Base-by-base conservation (phyloP, 352 stramenopile genomes). In the Phytophthora melonis region DNA sequence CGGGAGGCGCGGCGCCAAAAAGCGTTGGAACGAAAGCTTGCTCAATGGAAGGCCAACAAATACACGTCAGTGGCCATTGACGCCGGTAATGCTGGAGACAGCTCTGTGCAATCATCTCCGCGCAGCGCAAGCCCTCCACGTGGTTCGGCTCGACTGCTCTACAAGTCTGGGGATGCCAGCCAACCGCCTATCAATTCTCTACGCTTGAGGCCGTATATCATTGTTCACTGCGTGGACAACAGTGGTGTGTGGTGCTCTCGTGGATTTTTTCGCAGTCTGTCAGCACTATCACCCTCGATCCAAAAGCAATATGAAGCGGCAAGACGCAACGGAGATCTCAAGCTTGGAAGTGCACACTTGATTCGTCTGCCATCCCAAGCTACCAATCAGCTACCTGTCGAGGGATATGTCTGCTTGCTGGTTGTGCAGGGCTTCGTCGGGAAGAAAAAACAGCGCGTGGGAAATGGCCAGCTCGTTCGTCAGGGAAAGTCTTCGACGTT, bases 191-290 rank as follows among this genome's bases (percentile, higher is more conserved):
- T 72, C 5, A 66, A 55, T 14, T 62, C 49, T 21, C 56, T 87
- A 9, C 66, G 43, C 2, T 69, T 52, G 1, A 73, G 50, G 3
- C 68, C 73, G 6, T 66, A 76, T 30, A 84, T 94, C 63, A 82
- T 93, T 59, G 80, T 92, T n/a, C 88, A 94, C 30, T 94, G 86
- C 53, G 86, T 93, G 32, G 84, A 94, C 50, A 94, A 80, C 11
- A 93, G 86, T 56, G 88, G 88, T 23, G 79, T 87, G 23, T 94
- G 88, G 88, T 89, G 83, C 41, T 72, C 79, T 10, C 84, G 86
- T 32, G 88, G 88, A n/a, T 94, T 94, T 61, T 94, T 94, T 19
- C 83, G 86, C 19, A 80, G 74, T 7, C 67, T 94, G 18, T 89
- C 86, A 9, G 56, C 52, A 4, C 74, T 92, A 11, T 93, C 86